Percentiles rank a stretch among this genome's conserved stretches.
phyloP scores from a whole-genome alignment of 768 basidiomycete species.

The Russula foetens region DNA sequence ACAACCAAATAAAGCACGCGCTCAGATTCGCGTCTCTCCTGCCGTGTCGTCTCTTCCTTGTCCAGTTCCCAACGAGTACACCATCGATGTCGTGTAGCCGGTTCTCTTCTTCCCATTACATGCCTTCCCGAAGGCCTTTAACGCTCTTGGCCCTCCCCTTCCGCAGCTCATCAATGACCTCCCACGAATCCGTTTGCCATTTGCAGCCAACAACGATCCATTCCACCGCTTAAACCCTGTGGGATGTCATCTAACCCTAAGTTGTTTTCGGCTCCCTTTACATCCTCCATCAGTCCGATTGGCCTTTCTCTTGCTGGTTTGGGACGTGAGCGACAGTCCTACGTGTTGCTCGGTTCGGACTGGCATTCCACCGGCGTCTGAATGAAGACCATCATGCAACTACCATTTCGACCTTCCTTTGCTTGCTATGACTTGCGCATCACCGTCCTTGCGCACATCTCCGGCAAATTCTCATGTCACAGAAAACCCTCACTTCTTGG shows the following conservation, averaged over 20 bases:
- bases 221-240: slow-evolving; percentile 10
- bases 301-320: neutral
- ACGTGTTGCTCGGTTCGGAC: neutral
- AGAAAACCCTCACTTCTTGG: neutral
- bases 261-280: slow-evolving; percentile 7
- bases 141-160: slow-evolving; percentile 14
- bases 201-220: slow-evolving; percentile 13
- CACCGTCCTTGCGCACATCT: neutral
- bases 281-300: neutral
- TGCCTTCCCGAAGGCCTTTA: slow-evolving; percentile 4
- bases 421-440: slow-evolving; percentile 13
- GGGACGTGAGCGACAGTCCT: neutral
- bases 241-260: slow-evolving; percentile 20
- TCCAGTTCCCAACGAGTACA: neutral
- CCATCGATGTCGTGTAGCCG: neutral
- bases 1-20: neutral
- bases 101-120: neutral
- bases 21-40: neutral
- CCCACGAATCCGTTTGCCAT: slow-evolving; percentile 7
- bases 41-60: neutral
- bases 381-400: neutral
- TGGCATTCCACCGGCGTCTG: neutral
- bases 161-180: neutral
- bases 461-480: neutral
- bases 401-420: neutral